Conservation (phyloP, 352 stramenopile species). For the Thraustochytrium sp. region DNA sequence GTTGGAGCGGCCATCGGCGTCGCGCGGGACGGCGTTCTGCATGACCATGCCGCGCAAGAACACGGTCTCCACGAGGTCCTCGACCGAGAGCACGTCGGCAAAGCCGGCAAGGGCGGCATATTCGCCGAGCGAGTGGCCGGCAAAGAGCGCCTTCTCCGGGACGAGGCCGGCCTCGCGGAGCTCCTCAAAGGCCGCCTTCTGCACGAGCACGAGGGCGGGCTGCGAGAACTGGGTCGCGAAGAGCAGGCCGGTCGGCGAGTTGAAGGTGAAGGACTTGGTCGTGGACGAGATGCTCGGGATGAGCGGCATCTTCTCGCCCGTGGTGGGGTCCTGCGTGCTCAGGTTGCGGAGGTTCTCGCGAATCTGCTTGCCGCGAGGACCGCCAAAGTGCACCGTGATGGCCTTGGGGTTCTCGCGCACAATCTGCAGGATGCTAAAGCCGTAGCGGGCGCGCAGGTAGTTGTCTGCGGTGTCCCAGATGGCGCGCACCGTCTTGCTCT, state of each 20-base stretch:
- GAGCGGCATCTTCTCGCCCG: slow-evolving; percentile 56
- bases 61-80: slow-evolving; percentile 69
- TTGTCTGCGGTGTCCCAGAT: slow-evolving; percentile 70
- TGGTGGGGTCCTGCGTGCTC: slow-evolving; percentile 58
- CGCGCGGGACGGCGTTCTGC: slow-evolving; percentile 52
- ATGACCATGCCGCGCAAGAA: slow-evolving; percentile 67
- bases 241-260: slow-evolving; percentile 62
- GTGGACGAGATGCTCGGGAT: slow-evolving; percentile 69
- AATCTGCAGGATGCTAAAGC: slow-evolving; percentile 78
- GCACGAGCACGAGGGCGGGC: slow-evolving; percentile 67
- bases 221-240: slow-evolving; percentile 78
- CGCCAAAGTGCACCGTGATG: slow-evolving; percentile 76
- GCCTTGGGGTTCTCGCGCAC: slow-evolving; percentile 72
- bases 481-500: slow-evolving; percentile 62
- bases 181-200: slow-evolving; percentile 75
- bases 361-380: slow-evolving; percentile 66
- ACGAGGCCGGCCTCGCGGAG: slow-evolving; percentile 65
- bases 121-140: slow-evolving; percentile 76
- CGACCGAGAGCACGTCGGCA: slow-evolving; percentile 61
- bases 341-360: slow-evolving; percentile 76
- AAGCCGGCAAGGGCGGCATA: slow-evolving; percentile 73
- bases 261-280: slow-evolving; percentile 75
- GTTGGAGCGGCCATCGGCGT: slow-evolving; percentile 61
- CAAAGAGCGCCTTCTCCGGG: slow-evolving; percentile 65
- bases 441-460: slow-evolving; percentile 66